Conservation (phyloP, 2,329 filamentous ascomycete genomes). For the Colletotrichum lini region DNA sequence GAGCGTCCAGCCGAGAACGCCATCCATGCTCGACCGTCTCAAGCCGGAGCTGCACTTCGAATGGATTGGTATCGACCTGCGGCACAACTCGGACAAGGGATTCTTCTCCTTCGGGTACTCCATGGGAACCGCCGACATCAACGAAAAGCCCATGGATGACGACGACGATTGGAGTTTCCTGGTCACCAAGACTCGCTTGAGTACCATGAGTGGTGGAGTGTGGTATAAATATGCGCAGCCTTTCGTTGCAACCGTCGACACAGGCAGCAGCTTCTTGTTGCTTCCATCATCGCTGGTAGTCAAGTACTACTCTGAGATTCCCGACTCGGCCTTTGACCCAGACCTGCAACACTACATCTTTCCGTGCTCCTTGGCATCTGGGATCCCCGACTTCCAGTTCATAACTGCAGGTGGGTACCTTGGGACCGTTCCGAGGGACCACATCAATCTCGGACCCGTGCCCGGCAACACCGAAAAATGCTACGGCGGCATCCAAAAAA, state of each 20-base stretch:
- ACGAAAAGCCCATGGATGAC: constrained; percentile 29
- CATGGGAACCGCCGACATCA: constrained; percentile 39
- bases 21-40: constrained; percentile 62
- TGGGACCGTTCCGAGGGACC: constrained; percentile 67
- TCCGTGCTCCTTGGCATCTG: constrained; percentile 67
- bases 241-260: constrained; percentile 74
- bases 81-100: constrained; percentile 41
- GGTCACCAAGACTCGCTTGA: constrained; percentile 59
- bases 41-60: constrained; percentile 55
- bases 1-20: constrained; percentile 59
- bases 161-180: constrained; percentile 65
- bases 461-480: constrained; percentile 68
- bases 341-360: constrained; percentile 67
- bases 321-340: constrained; percentile 64
- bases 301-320: constrained; percentile 72
- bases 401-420: constrained; percentile 64
- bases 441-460: constrained; percentile 69
- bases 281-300: constrained; percentile 68
- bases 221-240: constrained; percentile 54
- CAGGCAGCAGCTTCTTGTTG: constrained; percentile 77
- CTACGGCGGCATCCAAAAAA: constrained; percentile 82
- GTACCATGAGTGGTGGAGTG: constrained; percentile 47
- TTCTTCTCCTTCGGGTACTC: constrained; percentile 62
- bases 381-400: constrained; percentile 71
- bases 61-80: constrained; percentile 66